A percentile compares a stretch with the other conserved stretches of the same genome.
Conservation (phyloP, 148 eudicot genomes). For the Silene conica region DNA sequence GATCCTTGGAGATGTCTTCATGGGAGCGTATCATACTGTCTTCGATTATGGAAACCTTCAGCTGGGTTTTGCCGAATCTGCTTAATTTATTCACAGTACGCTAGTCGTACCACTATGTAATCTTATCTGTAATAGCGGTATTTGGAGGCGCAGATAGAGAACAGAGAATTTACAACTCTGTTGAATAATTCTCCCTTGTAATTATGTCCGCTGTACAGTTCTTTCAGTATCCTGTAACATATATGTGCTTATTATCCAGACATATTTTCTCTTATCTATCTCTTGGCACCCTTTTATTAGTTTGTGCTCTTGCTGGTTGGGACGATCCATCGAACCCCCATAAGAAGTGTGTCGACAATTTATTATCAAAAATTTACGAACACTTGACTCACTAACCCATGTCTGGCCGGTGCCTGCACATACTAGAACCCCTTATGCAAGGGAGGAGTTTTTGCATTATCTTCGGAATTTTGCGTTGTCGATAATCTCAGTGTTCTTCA, state of each 20-base stretch:
- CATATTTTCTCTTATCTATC: background rate
- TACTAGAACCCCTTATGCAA: too few relatives aligned
- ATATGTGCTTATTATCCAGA: background rate
- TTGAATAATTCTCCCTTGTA: conserved; percentile 9
- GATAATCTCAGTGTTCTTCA: background rate
- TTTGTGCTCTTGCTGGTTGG: background rate
- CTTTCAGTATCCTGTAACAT: conserved; percentile 4
- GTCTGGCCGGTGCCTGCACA: too few relatives aligned
- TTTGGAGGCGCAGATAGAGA: background rate
- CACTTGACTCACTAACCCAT: too few relatives aligned
- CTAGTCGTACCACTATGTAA: conserved; percentile 9
- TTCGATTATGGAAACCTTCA: conserved; percentile 74
- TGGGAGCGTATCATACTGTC: conserved; percentile 83
- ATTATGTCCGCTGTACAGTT: background rate
- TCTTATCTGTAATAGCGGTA: conserved; percentile 1
- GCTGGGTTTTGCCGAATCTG: conserved; percentile 73
- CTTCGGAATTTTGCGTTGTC: background rate
- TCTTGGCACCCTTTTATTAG: background rate
- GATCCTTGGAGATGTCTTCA: conserved; percentile 90
- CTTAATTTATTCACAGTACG: background rate
- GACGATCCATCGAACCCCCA: too few relatives aligned
- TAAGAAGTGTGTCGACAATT: too few relatives aligned
- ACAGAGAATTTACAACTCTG: background rate
- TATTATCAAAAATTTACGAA: too few relatives aligned
- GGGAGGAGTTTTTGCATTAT: too few relatives aligned